A percentile compares a stretch with the other conserved stretches of the same genome.
Evolutionary conservation across 768 basidiomycete species (phyloP).

Genomic region (Imleria badia): DNA sequence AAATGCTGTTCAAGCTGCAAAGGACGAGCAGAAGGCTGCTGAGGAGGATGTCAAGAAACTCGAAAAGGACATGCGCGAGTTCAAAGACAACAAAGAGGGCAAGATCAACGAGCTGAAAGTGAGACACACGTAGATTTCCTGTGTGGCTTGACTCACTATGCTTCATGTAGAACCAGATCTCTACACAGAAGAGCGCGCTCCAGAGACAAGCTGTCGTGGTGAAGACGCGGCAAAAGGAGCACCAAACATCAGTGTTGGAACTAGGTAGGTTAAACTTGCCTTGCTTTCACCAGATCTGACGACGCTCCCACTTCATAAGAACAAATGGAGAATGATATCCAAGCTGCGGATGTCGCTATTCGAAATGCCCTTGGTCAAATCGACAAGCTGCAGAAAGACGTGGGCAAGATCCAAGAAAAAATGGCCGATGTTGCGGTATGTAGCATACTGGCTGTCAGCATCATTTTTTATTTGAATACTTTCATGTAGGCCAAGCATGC

Average conservation of each 20-base stretch:
- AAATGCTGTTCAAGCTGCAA: constrained; percentile 57
- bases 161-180: constrained; percentile 57
- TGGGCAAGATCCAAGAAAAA: constrained; percentile 55
- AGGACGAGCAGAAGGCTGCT: constrained; percentile 75
- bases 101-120: constrained; percentile 95
- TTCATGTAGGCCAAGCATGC: constrained; percentile 50
- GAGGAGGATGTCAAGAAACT: constrained; percentile 80
- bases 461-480: background rate
- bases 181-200: constrained; percentile 74
- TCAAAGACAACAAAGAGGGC: constrained; percentile 98
- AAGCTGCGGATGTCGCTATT: constrained; percentile 20
- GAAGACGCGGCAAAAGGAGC: constrained; percentile 86
- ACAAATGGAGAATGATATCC: constrained; percentile 34
- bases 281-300: background rate
- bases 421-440: constrained; percentile 32
- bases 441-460: background rate
- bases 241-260: constrained; percentile 84
- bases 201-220: constrained; percentile 80
- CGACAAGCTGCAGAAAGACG: constrained; percentile 58
- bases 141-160: background rate
- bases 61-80: constrained; percentile 96
- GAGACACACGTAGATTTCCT: constrained; percentile 8
- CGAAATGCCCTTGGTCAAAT: constrained; percentile 42
- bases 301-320: constrained; percentile 7
- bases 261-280: constrained; percentile 54